Base-by-base conservation (phyloP, 768 basidiomycete genomes). In the Tephrocybe sp. region DNA sequence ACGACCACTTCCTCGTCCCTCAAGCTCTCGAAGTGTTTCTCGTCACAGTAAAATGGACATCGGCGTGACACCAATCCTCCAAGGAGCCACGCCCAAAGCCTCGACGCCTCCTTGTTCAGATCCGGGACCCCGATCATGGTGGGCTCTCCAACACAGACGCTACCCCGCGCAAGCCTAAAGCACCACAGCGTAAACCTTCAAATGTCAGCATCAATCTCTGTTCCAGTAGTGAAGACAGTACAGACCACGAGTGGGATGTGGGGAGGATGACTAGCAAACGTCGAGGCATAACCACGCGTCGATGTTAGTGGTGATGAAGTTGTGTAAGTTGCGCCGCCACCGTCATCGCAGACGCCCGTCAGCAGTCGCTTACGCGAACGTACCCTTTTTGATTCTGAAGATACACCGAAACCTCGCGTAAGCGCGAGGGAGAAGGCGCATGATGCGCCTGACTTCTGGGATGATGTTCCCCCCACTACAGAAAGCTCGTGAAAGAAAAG, bases 371-470 rank as follows among this genome's bases (percentile, higher is more conserved):
- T 43, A 5, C 47, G 43, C 11, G 27, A 30, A 5, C 16, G 15
- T 3, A 31, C 11, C 3, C 37, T 31, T 41, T 36, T 26, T 36
- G 40, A 54, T 15, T 41, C 35, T 2, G 43, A 51, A 24, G 36
- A 51, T 9, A 60, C 59, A 1, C 56, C 59, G 15, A 55, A 47
- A 35, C 43, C 56, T 42, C 34, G 24, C 28, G n/a, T 15, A 16
- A 40, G 19, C 38, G 13, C 43, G 16, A 36, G 28, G 30, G 7
- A 43, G 27, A n/a, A 15, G 21, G 11, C 42, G 21, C 32, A 16
- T 37, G 42, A 44, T 27, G 35, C n/a, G 28, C 19, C 34, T 19
- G 21, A 25, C 30, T 11, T 13, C 28, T 24, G 44, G 6, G 21
- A 34, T n/a, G 22, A n/a, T n/a, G n/a, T n/a, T 54, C 22, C 44